phyloP scores from a whole-genome alignment of 345 rosid species.

The Lenwebbia sp. region DNA sequence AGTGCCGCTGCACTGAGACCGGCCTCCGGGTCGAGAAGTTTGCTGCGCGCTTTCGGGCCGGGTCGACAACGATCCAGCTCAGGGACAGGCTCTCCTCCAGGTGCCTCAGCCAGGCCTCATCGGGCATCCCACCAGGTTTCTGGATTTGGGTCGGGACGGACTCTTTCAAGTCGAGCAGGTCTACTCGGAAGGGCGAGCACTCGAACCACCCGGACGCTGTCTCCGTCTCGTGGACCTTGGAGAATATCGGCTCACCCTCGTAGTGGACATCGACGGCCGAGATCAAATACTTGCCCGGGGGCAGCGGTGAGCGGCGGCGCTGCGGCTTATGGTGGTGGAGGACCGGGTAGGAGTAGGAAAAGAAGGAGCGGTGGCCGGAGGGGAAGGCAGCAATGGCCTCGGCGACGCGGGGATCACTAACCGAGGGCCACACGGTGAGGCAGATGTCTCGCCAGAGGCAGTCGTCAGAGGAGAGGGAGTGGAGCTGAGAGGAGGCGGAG shows the following conservation, averaged over 20 bases:
- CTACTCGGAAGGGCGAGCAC: conserved; percentile 52
- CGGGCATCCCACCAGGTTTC: background rate
- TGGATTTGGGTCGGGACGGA: conserved; percentile 17
- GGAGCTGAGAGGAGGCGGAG: conserved; percentile 36
- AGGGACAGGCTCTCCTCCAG: conserved; percentile 39
- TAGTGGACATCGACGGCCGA: conserved; percentile 73
- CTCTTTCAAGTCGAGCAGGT: conserved; percentile 45
- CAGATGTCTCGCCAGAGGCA: conserved; percentile 45
- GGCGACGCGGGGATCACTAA: conserved; percentile 17
- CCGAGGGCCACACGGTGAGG: conserved; percentile 55
- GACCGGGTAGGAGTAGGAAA: conserved; percentile 46
- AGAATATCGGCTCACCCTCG: conserved; percentile 22
- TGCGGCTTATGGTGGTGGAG: conserved; percentile 8
- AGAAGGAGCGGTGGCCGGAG: conserved; percentile 49
- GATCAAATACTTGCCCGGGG: conserved; percentile 17
- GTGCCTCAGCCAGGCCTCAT: conserved; percentile 30
- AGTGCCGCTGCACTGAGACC: conserved; percentile 51
- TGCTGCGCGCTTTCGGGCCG: conserved; percentile 35
- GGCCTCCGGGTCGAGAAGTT: conserved; percentile 51
- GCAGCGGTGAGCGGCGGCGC: background rate
- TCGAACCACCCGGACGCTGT: conserved; percentile 42
- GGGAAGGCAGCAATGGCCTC: conserved; percentile 38
- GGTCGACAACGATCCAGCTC: conserved; percentile 71
- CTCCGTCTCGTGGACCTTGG: conserved; percentile 34
- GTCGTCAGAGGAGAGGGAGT: conserved; percentile 29